Evolutionary conservation across 345 rosid species (phyloP), one percentile per base, ranked within the genome.

Genomic region (Heritiera fomes): DNA sequence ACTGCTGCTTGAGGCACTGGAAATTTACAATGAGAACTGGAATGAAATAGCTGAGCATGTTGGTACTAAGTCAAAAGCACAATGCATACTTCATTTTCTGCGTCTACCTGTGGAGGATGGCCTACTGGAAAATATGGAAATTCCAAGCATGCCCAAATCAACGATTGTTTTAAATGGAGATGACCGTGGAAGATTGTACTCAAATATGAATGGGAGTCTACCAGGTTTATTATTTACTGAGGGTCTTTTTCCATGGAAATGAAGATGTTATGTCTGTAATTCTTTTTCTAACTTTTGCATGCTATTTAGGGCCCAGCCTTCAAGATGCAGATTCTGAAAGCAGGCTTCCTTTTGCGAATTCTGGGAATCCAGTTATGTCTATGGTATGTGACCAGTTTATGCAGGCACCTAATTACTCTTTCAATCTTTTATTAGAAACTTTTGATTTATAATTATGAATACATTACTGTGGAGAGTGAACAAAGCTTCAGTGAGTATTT

Each of bases 21-120:
- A 95, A 84, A 85, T 93, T 67, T 92, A 87, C 83, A 87, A 79
- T 75, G 99, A 92, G 75, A 94, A 90, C 75, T 94, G 99, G 99
- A 80, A 88, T 87, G 97, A 90, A 80, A 87, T 96, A 84, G 96
- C 99, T 1, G 98, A 93, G 66, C 93, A 92, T 88, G 98, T 95
- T 67, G 95, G 96, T 81, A 78, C 95, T 84, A 95, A 95, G 84
- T 87, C 99, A 82, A 95, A 95, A 89, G 97, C 99, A 30, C 98
- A 95, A 77, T 95, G 98, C 84, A 92, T 92, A 80, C 94, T 91
- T 80, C 98, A 93, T 83, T 96, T 96, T 84, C 91, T 96, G 18
- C 93, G 97, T 49, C 83, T 96, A 78, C 95, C 99, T 47, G 86
- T 90, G 87, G 95, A 91, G 89, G 90, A 92, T 85, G 94, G 97